phyloP scores from a whole-genome alignment of 352 stramenopile genomes.

The Phytophthora crassamura region DNA sequence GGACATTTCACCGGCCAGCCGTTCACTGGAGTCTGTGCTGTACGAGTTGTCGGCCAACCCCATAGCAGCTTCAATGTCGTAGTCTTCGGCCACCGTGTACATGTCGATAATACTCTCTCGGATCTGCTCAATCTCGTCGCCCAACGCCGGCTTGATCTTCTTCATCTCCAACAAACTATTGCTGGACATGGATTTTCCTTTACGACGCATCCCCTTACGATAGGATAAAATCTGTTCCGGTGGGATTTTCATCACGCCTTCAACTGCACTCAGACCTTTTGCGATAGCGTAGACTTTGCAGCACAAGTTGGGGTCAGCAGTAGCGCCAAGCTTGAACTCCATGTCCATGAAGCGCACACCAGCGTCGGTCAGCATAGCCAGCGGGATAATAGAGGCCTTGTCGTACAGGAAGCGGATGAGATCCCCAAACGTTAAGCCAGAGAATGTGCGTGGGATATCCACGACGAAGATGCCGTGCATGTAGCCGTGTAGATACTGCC shows the following conservation, averaged over 20 bases:
- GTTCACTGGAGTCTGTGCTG: constrained; percentile 7
- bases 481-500: constrained; percentile 71
- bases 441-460: constrained; percentile 83
- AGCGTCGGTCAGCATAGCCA: constrained; percentile 73
- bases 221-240: constrained; percentile 80
- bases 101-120: constrained; percentile 61
- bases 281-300: constrained; percentile 84
- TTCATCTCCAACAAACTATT: constrained; percentile 45
- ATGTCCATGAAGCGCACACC: constrained; percentile 76
- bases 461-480: constrained; percentile 79
- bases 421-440: constrained; percentile 79
- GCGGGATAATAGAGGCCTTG: constrained; percentile 64
- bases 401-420: constrained; percentile 84
- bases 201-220: constrained; percentile 71
- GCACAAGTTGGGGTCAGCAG: constrained; percentile 76
- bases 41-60: constrained; percentile 20
- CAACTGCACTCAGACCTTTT: constrained; percentile 59
- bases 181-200: constrained; percentile 50
- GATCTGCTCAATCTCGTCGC: constrained; percentile 66
- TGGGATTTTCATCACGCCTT: constrained; percentile 66
- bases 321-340: constrained; percentile 81
- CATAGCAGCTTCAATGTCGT: constrained; percentile 36
- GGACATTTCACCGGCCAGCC: constrained; percentile 26
- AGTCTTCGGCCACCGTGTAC: constrained; percentile 48
- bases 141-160: constrained; percentile 66